These are phyloP conservation scores for Xylaria digitata DNA, from an alignment of 2,329 filamentous ascomycete species.

Conservation along the genomic window DNA sequence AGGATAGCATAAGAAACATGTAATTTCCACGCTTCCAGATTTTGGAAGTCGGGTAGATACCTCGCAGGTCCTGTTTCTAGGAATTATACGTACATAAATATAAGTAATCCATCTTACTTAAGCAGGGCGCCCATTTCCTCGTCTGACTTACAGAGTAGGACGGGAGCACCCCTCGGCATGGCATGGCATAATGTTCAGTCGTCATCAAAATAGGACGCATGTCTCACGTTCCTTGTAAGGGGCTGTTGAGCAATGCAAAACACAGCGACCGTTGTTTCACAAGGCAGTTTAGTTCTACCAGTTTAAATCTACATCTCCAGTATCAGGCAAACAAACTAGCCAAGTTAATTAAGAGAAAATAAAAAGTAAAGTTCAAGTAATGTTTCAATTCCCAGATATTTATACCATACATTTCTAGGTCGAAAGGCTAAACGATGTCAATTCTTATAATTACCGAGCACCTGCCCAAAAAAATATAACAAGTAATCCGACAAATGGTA, in stretches of 20 bases:
- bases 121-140: too few relatives aligned
- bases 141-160: neutral
- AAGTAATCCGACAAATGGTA: conserved; percentile 35
- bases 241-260: neutral
- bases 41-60: neutral
- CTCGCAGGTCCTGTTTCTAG: neutral
- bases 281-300: neutral
- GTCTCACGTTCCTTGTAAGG: neutral
- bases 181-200: neutral
- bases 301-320: neutral
- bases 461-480: conserved; percentile 1
- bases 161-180: neutral
- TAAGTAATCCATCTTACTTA: too few relatives aligned
- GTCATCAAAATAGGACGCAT: neutral
- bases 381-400: neutral
- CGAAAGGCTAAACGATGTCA: neutral
- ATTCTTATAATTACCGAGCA: conserved; percentile 1
- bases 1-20: neutral
- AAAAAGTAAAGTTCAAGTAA: too few relatives aligned
- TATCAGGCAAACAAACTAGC: neutral
- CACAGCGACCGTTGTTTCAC: neutral
- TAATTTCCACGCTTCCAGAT: neutral
- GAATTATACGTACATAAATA: neutral
- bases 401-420: neutral
- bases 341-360: neutral